Evolutionary conservation across 495 filamentous ascomycete species (phyloP).

Genomic region (Aspergillus homomorphus): DNA sequence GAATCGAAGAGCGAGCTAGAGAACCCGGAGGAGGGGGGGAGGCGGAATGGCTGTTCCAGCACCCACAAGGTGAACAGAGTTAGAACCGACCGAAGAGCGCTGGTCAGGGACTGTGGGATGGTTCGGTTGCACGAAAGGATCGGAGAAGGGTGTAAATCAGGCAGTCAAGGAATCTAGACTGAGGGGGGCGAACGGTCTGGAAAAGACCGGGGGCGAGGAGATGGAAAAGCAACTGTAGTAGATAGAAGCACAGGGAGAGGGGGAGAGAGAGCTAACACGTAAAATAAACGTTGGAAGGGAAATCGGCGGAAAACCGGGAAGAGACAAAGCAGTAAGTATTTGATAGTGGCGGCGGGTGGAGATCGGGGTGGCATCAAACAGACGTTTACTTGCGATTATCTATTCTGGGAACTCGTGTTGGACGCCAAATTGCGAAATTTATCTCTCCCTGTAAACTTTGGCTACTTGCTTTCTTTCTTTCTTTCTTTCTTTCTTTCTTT

Average conservation of each 20-base stretch:
- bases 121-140: slow-evolving; percentile 4
- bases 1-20: neutral
- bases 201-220: neutral
- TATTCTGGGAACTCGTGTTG: neutral
- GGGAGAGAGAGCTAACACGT: neutral
- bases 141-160: neutral
- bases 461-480: neutral
- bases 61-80: neutral
- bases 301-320: slow-evolving; percentile 3
- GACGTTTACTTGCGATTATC: neutral
- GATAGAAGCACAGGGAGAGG: neutral
- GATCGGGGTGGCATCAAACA: neutral
- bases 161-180: slow-evolving; percentile 1
- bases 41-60: neutral
- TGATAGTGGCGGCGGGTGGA: slow-evolving; percentile 3
- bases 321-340: neutral
- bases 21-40: neutral
- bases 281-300: slow-evolving; percentile 1
- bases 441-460: neutral
- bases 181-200: neutral
- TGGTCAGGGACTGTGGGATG: neutral
- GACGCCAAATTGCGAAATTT: neutral
- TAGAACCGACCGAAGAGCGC: neutral
- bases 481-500: neutral
- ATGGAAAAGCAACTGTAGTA: neutral